These are phyloP conservation scores for Pestalotiopsis sp. DNA, from an alignment of 2,329 filamentous ascomycete genomes.

Conservation along the genomic window DNA sequence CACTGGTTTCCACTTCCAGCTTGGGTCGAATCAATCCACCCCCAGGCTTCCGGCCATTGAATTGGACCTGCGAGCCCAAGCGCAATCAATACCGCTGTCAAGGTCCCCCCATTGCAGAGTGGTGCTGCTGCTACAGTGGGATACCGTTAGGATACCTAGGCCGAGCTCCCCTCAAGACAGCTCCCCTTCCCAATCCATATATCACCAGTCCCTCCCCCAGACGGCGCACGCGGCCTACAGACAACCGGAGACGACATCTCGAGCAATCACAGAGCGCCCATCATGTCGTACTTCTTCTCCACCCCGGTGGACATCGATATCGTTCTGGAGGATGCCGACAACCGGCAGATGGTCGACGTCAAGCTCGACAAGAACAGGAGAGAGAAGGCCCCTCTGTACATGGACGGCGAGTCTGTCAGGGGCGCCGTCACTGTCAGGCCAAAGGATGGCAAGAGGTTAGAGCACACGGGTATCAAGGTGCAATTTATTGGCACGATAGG, in stretches of 20 bases:
- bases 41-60: conserved; percentile 5
- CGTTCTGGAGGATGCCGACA: conserved; percentile 92
- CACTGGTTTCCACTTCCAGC: not conserved
- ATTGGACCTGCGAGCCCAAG: not conserved
- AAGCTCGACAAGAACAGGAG: conserved; percentile 98
- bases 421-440: conserved; percentile 92
- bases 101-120: not conserved
- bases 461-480: conserved; percentile 99
- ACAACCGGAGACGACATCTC: not conserved
- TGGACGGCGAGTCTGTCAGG: conserved; percentile 98
- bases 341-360: conserved; percentile 93
- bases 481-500: conserved; percentile 99
- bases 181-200: not conserved
- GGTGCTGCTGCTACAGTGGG: not conserved
- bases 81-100: conserved; percentile 6
- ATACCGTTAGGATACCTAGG: not conserved
- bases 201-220: not conserved
- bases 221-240: not conserved
- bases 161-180: conserved; percentile 2
- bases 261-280: conserved; percentile 12
- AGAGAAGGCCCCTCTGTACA: conserved; percentile 95
- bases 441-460: conserved; percentile 96
- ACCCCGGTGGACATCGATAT: conserved; percentile 99
- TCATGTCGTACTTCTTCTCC: conserved; percentile 97
- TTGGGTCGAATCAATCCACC: not conserved